phyloP scores from a whole-genome alignment of 805 yeast genomes.

The Yamadazyma phyllophila region DNA sequence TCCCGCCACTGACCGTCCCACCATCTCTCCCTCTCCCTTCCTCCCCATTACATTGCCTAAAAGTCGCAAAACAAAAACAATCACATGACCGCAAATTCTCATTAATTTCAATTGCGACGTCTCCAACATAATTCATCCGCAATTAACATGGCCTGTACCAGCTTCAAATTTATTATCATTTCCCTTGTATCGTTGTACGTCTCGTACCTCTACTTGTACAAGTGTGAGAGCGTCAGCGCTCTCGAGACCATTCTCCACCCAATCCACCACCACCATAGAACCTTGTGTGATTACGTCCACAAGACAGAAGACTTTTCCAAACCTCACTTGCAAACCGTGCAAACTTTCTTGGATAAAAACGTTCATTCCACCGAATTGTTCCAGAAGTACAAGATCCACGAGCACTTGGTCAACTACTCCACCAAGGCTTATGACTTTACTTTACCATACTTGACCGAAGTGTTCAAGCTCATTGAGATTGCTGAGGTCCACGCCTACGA shows the following conservation, averaged over 20 bases:
- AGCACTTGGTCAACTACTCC: slow-evolving; percentile 22
- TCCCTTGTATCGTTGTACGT: slow-evolving; percentile 30
- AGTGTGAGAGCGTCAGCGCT: slow-evolving; percentile 35
- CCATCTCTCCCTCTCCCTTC: too few relatives aligned
- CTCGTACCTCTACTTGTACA: slow-evolving; percentile 38
- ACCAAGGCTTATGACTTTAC: slow-evolving; percentile 17
- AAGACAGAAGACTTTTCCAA: slow-evolving; percentile 24
- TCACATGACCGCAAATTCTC: slow-evolving; percentile 9
- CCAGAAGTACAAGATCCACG: slow-evolving; percentile 30
- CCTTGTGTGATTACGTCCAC: slow-evolving; percentile 32
- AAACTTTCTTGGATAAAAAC: slow-evolving; percentile 31
- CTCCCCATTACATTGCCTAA: not conserved
- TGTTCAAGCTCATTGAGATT: slow-evolving; percentile 33
- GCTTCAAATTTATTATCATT: slow-evolving; percentile 16
- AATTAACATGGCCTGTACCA: slow-evolving; percentile 7
- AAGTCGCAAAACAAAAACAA: not conserved
- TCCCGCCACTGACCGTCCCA: too few relatives aligned
- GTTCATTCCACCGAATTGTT: slow-evolving; percentile 37
- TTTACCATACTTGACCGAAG: slow-evolving; percentile 29
- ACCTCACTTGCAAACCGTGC: slow-evolving; percentile 30
- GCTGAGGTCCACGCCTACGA: slow-evolving; percentile 32
- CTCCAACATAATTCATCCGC: not conserved
- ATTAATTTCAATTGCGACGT: slow-evolving; percentile 5
- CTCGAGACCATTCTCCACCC: slow-evolving; percentile 37
- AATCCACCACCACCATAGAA: slow-evolving; percentile 33